Evolutionary conservation across 805 yeast genomes (phyloP).

Genomic region (Brettanomyces bruxellensis): DNA sequence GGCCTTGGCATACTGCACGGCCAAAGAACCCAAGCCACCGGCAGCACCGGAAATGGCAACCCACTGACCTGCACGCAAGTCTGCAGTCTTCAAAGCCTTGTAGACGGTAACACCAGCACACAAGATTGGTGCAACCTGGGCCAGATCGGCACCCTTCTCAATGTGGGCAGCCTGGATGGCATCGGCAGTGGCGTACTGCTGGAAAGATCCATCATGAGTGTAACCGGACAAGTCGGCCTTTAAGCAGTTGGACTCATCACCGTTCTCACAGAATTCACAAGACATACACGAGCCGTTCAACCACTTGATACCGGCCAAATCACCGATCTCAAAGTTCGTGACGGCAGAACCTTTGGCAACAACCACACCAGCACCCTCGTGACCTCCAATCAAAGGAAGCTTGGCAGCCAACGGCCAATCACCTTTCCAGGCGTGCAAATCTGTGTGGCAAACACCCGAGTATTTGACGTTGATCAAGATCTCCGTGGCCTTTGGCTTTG

Average conservation of each 20-base stretch:
- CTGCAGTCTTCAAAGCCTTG: slow-evolving; percentile 44
- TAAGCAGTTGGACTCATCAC: slow-evolving; percentile 58
- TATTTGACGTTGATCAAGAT: slow-evolving; percentile 57
- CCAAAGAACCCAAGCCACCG: slow-evolving; percentile 44
- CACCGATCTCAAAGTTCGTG: slow-evolving; percentile 53
- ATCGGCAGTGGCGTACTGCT: slow-evolving; percentile 45
- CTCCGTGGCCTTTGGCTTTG: slow-evolving; percentile 56
- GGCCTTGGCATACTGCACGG: slow-evolving; percentile 41
- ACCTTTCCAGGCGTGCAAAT: slow-evolving; percentile 67
- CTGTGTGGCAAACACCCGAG: slow-evolving; percentile 72
- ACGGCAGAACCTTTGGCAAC: slow-evolving; percentile 56
- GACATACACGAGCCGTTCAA: slow-evolving; percentile 56
- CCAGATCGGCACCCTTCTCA: slow-evolving; percentile 38
- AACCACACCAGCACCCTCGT: slow-evolving; percentile 67
- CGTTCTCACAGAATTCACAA: slow-evolving; percentile 54
- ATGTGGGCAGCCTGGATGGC: slow-evolving; percentile 42
- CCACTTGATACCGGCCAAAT: slow-evolving; percentile 62
- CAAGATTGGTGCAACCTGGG: slow-evolving; percentile 38
- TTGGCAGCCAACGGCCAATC: slow-evolving; percentile 56
- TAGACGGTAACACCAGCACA: slow-evolving; percentile 49
- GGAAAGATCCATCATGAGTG: slow-evolving; percentile 60
- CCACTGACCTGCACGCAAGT: slow-evolving; percentile 39
- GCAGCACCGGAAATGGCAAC: slow-evolving; percentile 44
- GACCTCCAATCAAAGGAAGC: slow-evolving; percentile 64
- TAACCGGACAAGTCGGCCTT: slow-evolving; percentile 65